Percentiles rank a stretch among this genome's conserved stretches.
phyloP scores from a whole-genome alignment of 2,329 filamentous ascomycete genomes.

The Penicillium sp. region DNA sequence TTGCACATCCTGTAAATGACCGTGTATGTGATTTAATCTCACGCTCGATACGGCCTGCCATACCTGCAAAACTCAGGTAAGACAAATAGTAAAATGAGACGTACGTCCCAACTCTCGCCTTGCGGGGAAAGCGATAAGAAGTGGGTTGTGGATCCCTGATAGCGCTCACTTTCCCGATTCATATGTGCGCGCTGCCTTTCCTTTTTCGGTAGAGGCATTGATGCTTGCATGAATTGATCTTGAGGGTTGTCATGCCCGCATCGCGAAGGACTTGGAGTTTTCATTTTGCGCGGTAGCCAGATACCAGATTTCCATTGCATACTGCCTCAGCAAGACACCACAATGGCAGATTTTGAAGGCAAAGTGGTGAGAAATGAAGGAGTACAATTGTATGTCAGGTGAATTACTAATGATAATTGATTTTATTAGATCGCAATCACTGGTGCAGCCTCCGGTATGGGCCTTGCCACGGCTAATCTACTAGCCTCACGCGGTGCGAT shows the following conservation, averaged over 20 bases:
- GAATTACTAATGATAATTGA: background rate
- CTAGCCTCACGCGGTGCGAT: constrained; percentile 8
- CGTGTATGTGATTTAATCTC: constrained; percentile 9
- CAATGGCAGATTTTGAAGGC: constrained; percentile 6
- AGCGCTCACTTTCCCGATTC: constrained; percentile 3
- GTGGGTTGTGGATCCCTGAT: constrained; percentile 10
- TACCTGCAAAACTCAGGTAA: no score
- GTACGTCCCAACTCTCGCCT: background rate
- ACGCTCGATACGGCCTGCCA: constrained; percentile 5
- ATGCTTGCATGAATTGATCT: constrained; percentile 8
- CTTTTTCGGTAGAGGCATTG: background rate
- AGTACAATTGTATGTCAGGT: no score
- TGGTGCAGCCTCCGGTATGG: constrained; percentile 12
- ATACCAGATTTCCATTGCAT: no score
- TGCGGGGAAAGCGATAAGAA: constrained; percentile 14
- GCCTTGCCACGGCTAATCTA: constrained; percentile 12
- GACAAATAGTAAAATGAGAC: no score
- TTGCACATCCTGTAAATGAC: constrained; percentile 16
- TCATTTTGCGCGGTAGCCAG: background rate
- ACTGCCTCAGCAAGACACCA: background rate
- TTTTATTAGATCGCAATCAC: constrained; percentile 11
- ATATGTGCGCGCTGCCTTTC: background rate
- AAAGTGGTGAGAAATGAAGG: constrained; percentile 4
- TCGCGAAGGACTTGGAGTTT: no score
- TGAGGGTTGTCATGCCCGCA: background rate